Conservation (phyloP, 2,329 filamentous ascomycete genomes). For the Zelopaecilomyces penicillatus region DNA sequence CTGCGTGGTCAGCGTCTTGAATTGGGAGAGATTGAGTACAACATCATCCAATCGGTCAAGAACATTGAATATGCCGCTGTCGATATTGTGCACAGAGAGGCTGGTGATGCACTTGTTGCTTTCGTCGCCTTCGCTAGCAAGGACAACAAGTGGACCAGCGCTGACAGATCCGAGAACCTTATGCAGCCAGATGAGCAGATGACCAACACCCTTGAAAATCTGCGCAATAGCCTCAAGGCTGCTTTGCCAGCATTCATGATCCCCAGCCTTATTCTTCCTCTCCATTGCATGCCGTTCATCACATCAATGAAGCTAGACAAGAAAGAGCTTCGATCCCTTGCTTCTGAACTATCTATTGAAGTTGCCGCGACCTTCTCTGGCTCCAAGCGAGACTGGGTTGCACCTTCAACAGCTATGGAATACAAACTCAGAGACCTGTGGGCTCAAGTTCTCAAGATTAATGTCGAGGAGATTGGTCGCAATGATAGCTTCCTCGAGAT, state of each 20-base stretch:
- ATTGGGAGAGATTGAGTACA: constrained; percentile 8
- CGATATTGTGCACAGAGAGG: constrained; percentile 1
- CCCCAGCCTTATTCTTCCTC: constrained; percentile 11
- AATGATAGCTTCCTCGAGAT: constrained; percentile 10
- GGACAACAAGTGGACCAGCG: background rate
- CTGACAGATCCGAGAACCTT: constrained; percentile 1
- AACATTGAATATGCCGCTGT: constrained; percentile 1
- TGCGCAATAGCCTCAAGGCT: background rate
- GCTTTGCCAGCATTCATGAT: constrained; percentile 13
- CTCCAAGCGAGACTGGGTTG: constrained; percentile 2
- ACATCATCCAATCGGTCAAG: background rate
- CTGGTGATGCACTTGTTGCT: constrained; percentile 1
- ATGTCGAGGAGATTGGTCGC: constrained; percentile 17
- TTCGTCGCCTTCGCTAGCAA: constrained; percentile 4
- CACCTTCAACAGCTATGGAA: constrained; percentile 11
- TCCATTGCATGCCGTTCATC: constrained; percentile 11
- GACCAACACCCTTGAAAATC: background rate
- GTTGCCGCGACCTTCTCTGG: constrained; percentile 2
- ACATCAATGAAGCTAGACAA: constrained; percentile 11
- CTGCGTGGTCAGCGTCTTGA: constrained; percentile 9
- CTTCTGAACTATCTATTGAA: constrained; percentile 2
- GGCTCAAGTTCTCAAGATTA: constrained; percentile 21
- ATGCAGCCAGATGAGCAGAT: background rate
- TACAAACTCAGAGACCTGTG: constrained; percentile 17
- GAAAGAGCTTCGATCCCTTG: constrained; percentile 2